phyloP scores from a whole-genome alignment of 768 basidiomycete species.

The Zangia roseola region DNA sequence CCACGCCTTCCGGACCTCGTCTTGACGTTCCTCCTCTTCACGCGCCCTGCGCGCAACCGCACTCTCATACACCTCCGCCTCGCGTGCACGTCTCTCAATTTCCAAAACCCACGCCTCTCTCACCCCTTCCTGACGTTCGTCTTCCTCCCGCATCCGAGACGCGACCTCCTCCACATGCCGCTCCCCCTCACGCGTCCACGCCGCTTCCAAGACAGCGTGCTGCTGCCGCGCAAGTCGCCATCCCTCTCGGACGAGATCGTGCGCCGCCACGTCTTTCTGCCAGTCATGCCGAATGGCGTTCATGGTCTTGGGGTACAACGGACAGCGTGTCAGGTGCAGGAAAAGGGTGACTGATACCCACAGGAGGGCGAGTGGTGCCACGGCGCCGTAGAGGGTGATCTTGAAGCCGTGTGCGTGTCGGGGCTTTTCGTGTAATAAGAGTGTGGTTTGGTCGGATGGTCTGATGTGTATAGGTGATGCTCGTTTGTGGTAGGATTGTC shows the following conservation, averaged over 20 bases:
- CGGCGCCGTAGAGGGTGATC: background rate
- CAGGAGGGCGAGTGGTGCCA: too few species aligned
- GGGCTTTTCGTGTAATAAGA: slow-evolving; percentile 6
- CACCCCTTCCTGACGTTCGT: too few species aligned
- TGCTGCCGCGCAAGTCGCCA: slow-evolving; percentile 10
- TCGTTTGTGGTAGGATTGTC: too few species aligned
- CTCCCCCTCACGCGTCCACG: slow-evolving; percentile 13
- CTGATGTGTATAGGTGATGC: background rate
- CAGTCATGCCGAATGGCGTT: slow-evolving; percentile 6
- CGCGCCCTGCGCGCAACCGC: too few species aligned
- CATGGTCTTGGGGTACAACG: slow-evolving; percentile 13
- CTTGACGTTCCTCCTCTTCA: too few species aligned
- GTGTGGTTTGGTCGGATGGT: slow-evolving; percentile 1
- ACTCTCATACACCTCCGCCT: too few species aligned
- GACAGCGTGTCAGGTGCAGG: slow-evolving; percentile 9
- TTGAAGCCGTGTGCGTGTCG: background rate
- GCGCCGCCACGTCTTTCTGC: slow-evolving; percentile 1
- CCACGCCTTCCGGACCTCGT: too few species aligned
- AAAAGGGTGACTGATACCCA: background rate
- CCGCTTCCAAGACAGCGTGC: background rate
- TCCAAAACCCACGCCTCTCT: too few species aligned
- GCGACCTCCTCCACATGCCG: slow-evolving; percentile 6
- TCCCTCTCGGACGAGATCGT: background rate
- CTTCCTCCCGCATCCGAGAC: background rate
- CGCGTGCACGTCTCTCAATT: too few species aligned